Evolutionary conservation across 257 asterid genomes (phyloP).

Genomic region (Solanum acaule): DNA sequence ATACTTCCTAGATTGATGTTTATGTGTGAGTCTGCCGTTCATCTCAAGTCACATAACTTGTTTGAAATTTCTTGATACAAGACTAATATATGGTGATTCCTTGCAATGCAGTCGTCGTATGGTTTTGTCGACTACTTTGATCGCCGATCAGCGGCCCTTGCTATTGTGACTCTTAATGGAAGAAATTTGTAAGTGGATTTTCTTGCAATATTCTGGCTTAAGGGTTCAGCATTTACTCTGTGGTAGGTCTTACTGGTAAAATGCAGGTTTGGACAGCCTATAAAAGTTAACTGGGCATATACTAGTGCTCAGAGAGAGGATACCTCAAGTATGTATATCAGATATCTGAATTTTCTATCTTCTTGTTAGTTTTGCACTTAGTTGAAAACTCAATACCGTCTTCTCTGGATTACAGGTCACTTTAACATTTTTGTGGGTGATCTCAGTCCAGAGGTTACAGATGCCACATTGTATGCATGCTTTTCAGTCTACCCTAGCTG

Average conservation of each 20-base stretch:
- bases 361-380: background rate
- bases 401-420: conserved; percentile 37
- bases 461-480: conserved; percentile 65
- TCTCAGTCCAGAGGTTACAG: conserved; percentile 89
- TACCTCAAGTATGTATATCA: conserved; percentile 45
- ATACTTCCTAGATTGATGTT: background rate
- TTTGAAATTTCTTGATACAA: background rate
- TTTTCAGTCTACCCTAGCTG: conserved; percentile 58
- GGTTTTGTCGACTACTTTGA: conserved; percentile 88
- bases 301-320: conserved; percentile 82
- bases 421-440: conserved; percentile 85
- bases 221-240: background rate
- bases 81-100: background rate
- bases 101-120: conserved; percentile 63
- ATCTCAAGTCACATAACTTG: background rate
- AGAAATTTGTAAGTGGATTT: conserved; percentile 53
- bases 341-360: background rate
- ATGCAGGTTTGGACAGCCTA: conserved; percentile 80
- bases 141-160: conserved; percentile 66
- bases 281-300: conserved; percentile 90
- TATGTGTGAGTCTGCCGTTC: background rate
- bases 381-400: background rate
- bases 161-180: conserved; percentile 67
- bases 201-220: background rate
- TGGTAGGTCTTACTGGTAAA: background rate